Conservation (phyloP, 805 yeast species). For the Wickerhamomyces alni region DNA sequence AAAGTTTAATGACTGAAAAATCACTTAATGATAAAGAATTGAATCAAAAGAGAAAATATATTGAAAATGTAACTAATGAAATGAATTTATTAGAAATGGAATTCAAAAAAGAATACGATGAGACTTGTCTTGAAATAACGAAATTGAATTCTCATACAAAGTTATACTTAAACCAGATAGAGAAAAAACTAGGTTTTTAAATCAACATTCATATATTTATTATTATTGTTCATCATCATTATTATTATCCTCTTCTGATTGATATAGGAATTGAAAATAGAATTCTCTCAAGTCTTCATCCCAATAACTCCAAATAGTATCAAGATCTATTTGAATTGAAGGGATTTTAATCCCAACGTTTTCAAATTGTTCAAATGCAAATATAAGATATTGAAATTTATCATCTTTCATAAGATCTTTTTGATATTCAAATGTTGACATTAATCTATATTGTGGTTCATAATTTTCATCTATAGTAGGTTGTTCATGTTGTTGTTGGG, state of each 20-base stretch:
- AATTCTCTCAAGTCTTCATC: conserved; percentile 64
- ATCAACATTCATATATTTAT: no score
- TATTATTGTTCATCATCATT: background rate
- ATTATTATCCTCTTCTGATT: conserved; percentile 6
- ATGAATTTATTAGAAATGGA: conserved; percentile 27
- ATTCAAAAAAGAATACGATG: conserved; percentile 34
- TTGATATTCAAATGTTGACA: conserved; percentile 69
- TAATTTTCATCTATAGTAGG: background rate
- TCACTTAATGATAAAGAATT: conserved; percentile 32
- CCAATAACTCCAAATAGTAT: conserved; percentile 62
- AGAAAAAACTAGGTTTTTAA: conserved; percentile 14
- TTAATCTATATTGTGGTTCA: conserved; percentile 64
- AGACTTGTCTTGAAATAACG: conserved; percentile 26
- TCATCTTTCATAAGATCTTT: conserved; percentile 41
- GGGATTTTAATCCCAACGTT: conserved; percentile 75
- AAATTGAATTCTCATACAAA: conserved; percentile 22
- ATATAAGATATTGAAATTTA: conserved; percentile 61
- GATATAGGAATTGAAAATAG: conserved; percentile 65
- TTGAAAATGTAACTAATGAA: conserved; percentile 32
- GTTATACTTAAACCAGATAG: conserved; percentile 21
- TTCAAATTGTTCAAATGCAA: conserved; percentile 90
- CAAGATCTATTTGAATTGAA: conserved; percentile 36
- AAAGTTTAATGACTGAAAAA: conserved; percentile 31
- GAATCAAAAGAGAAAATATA: conserved; percentile 28
- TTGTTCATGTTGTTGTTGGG: conserved; percentile 29